These are phyloP conservation scores for Apiotrichum laibachii DNA, from an alignment of 1,284 basidiomycete genomes.

Conservation along the genomic window DNA sequence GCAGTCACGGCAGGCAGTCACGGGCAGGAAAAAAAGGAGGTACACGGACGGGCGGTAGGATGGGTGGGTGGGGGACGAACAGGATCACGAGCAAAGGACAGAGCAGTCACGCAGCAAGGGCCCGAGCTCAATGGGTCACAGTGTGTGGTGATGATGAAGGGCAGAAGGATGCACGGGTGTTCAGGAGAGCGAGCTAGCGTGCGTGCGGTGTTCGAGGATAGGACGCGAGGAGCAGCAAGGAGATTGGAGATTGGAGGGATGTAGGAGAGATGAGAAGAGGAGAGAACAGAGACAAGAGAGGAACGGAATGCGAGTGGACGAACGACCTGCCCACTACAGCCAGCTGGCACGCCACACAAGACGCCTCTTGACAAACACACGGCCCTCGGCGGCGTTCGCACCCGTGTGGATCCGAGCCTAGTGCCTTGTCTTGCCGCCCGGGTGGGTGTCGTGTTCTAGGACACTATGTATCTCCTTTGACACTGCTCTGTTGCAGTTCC, in stretches of 20 bases:
- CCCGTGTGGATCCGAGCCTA: neutral
- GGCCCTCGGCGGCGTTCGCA: slow-evolving; percentile 1
- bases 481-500: too few relatives aligned
- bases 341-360: neutral
- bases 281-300: neutral
- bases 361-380: neutral
- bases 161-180: too few relatives aligned
- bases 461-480: too few relatives aligned
- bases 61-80: neutral
- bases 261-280: neutral
- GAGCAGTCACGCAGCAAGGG: too few relatives aligned
- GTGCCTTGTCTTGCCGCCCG: too few relatives aligned
- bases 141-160: too few relatives aligned
- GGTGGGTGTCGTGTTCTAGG: too few relatives aligned
- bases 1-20: slow-evolving; percentile 3
- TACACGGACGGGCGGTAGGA: neutral
- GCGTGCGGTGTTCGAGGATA: neutral
- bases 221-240: neutral
- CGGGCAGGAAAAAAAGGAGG: neutral
- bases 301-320: neutral
- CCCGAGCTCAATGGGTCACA: too few relatives aligned
- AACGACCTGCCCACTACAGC: neutral
- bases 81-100: neutral
- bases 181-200: neutral
- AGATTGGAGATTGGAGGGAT: neutral